These are phyloP conservation scores for Lecanicillium sp. DNA, from an alignment of 2,329 filamentous ascomycete genomes.

Conservation along the genomic window DNA sequence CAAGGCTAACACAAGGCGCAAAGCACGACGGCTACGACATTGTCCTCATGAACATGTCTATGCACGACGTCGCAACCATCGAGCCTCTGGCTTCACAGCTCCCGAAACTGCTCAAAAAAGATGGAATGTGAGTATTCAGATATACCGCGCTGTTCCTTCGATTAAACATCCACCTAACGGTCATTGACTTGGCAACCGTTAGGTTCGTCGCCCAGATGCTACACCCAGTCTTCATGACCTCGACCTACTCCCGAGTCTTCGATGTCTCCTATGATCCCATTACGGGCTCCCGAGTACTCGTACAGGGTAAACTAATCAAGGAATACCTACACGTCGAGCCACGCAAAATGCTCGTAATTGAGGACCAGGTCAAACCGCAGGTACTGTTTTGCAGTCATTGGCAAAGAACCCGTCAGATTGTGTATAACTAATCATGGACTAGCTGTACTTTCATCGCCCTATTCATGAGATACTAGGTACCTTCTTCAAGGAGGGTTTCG, in stretches of 20 bases:
- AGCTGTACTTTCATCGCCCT: constrained; percentile 36
- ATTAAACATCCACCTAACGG: neutral
- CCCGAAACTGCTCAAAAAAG: constrained; percentile 29
- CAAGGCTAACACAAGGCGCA: too few species aligned
- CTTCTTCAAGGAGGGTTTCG: constrained; percentile 33
- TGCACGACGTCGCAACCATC: constrained; percentile 38
- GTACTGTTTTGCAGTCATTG: constrained; percentile 14
- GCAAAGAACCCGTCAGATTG: neutral
- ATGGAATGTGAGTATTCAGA: constrained; percentile 32
- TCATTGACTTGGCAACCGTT: neutral
- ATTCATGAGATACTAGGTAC: constrained; percentile 33
- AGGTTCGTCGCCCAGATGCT: constrained; percentile 40
- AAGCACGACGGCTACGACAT: constrained; percentile 30
- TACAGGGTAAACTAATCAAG: constrained; percentile 28
- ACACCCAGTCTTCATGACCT: constrained; percentile 42
- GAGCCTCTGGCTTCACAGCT: constrained; percentile 33
- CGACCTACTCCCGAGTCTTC: constrained; percentile 29
- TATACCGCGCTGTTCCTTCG: too few species aligned
- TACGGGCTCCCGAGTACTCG: constrained; percentile 26
- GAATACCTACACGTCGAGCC: constrained; percentile 35
- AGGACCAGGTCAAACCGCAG: constrained; percentile 26
- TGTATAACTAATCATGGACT: constrained; percentile 2
- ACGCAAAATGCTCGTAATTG: constrained; percentile 25
- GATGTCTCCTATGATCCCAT: constrained; percentile 26
- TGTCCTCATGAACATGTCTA: constrained; percentile 39